Base-by-base conservation (phyloP, 345 rosid genomes). In the Eucalyptus regnans region DNA sequence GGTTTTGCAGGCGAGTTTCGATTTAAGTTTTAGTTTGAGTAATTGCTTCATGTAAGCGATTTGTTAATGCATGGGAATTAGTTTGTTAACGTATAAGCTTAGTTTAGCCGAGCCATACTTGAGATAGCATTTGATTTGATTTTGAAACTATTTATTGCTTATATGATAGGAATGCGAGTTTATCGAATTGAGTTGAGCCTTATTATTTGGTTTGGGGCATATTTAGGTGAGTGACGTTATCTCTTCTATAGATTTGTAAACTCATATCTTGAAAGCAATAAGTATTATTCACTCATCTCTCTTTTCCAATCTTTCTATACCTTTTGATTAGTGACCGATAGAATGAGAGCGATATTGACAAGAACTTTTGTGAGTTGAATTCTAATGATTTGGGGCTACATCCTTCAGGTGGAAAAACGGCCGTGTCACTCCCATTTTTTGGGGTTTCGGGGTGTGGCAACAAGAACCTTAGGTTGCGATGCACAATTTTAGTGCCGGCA, bases 271-370 rank as follows among this genome's bases (percentile, higher is more conserved):
- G 4, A 52, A 52, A 52, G 56, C 1, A 1, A 52, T 52, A 52
- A 52, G 9, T 52, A 18, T 1, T 52, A 52, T 0, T 52, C 56
- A 52, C 9, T 52, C 56, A 52, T 0, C 4, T 52, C 0, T 52
- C 23, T 52, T 52, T 52, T 52, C 4, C 1, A 17, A 51, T 51
- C 56, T 51, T 51, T 43, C 44, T 43, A 43, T 43, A 43, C 44
- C 44, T 43, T 43, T 43, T 1, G 7, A 43, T 43, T 43, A 43
- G 44, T 7, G 7, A 43, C 44, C 1, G 44, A 43, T 43, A 52
- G 23, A 52, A 52, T 0, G 23, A 52, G 56, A 52, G 56, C 0
- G 0, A 52, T 52, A 52, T 52, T 2, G 0, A 52, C 0, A 52
- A 0, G 23, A 0, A 52, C 56, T 52, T 52, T 52, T 52, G 56